Conservation (phyloP, 2,329 filamentous ascomycete genomes). For the Pseudodiploospora longispora region DNA sequence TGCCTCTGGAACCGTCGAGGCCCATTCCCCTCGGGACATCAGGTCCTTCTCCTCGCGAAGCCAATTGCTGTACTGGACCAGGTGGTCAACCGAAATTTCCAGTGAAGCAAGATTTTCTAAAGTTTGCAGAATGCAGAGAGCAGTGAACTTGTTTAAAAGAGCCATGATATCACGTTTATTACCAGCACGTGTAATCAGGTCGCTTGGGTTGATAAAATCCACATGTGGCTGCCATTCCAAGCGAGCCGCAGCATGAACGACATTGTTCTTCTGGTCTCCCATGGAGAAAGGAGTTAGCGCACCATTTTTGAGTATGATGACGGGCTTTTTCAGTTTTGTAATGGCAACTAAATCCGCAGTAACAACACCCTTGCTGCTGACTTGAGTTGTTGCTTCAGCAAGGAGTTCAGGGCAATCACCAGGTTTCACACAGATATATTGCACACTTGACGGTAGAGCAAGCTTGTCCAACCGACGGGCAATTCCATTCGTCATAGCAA, state of each 20-base stretch:
- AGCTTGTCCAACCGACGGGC: conserved; percentile 1
- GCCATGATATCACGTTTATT: neutral
- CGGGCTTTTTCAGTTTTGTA: neutral
- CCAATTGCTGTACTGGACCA: conserved; percentile 4
- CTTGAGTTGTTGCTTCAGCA: neutral
- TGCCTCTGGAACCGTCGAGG: neutral
- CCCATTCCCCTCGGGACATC: neutral
- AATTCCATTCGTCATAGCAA: conserved; percentile 2
- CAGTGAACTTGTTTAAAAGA: neutral
- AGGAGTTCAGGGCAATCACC: neutral
- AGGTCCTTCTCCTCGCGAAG: neutral
- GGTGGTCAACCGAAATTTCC: neutral
- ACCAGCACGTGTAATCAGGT: neutral
- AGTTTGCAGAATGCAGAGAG: conserved; percentile 1
- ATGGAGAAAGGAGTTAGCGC: neutral
- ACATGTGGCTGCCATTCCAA: conserved; percentile 5
- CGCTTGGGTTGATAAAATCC: neutral
- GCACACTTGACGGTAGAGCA: conserved; percentile 2
- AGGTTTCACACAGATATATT: conserved; percentile 1
- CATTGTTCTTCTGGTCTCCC: neutral
- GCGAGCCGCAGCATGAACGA: neutral
- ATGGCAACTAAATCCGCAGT: neutral
- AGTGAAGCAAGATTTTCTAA: neutral
- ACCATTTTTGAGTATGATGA: neutral
- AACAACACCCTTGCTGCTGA: neutral